Conservation (phyloP, 1,139 yeast species). For the Geotrichum aggregatum region DNA sequence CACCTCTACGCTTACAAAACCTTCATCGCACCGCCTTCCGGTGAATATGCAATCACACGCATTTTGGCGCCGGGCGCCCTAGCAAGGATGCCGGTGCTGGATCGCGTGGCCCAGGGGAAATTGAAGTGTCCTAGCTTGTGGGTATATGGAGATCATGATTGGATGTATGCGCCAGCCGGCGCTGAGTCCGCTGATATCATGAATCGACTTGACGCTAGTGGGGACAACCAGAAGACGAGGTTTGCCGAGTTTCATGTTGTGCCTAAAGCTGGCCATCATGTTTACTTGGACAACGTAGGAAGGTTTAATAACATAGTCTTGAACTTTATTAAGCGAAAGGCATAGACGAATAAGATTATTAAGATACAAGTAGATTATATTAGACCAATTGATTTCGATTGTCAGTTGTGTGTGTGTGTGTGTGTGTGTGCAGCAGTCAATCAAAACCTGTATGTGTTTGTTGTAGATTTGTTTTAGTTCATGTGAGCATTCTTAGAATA, state of each 20-base stretch:
- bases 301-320: slow-evolving; percentile 48
- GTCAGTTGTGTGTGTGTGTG: no score
- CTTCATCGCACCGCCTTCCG: slow-evolving; percentile 56
- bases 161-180: slow-evolving; percentile 82
- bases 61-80: slow-evolving; percentile 70
- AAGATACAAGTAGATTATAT: not conserved
- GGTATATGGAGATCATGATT: slow-evolving; percentile 78
- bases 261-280: slow-evolving; percentile 67
- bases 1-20: slow-evolving; percentile 60
- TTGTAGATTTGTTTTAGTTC: not conserved
- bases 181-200: slow-evolving; percentile 46
- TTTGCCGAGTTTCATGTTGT: slow-evolving; percentile 46
- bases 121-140: slow-evolving; percentile 49
- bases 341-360: not conserved
- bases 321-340: slow-evolving; percentile 36
- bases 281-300: slow-evolving; percentile 67
- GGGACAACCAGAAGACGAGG: slow-evolving; percentile 14
- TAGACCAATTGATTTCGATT: no score
- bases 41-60: slow-evolving; percentile 62
- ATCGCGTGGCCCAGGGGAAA: slow-evolving; percentile 46
- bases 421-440: no score
- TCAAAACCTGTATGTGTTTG: not conserved
- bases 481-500: no score
- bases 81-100: slow-evolving; percentile 70
- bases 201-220: slow-evolving; percentile 26